Evolutionary conservation across 805 yeast genomes (phyloP), one percentile per base, ranked within the genome.

Genomic region (Hanseniaspora guilliermondii): DNA sequence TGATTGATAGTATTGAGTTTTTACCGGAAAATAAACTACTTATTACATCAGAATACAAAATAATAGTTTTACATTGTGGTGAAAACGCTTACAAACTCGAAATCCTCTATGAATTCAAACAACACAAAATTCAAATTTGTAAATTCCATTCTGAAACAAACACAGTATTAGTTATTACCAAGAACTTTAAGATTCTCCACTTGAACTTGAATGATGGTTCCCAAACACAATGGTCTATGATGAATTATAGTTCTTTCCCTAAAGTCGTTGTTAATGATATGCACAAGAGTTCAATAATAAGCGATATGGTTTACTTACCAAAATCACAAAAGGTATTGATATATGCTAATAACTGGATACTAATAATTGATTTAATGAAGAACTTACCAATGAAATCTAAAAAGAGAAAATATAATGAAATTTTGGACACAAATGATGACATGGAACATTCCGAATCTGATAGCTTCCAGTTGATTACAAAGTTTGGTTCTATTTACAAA

Each of bases 341-440:
- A 1, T 52, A 44, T 44, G 19, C 49, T 12, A 52, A 44, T 22
- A 52, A 52, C 38, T 52, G 55, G 55, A 52, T 52, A 27, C 30
- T 52, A 25, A 44, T 32, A 1, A 37, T 52, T 12, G 30, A 52
- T n/a, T 27, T 44, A 37, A 52, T 27, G 25, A 52, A 52, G 32
- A 52, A 52, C 21, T 21, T 52, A 12, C 55, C 55, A 21, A 52
- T 52, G 55, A 52, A 44, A n/a, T 21, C 44, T 14, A 52, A 52
- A 30, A 52, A 52, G 32, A 52, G 55, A 52, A 52, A 52, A 30
- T 44, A 30, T 12, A 52, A 52, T 27, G 55, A 52, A 37, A 25
- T 52, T 17, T 12, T 52, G 16, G 55, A 52, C 44, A 14, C 12
- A 27, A 17, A 38, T 2, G 47, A 33, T 25, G 47, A 27, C 17